Evolutionary conservation across 2,329 filamentous ascomycete genomes (phyloP), one percentile per base, ranked within the genome.

Genomic region (Colletotrichum coccodes): DNA sequence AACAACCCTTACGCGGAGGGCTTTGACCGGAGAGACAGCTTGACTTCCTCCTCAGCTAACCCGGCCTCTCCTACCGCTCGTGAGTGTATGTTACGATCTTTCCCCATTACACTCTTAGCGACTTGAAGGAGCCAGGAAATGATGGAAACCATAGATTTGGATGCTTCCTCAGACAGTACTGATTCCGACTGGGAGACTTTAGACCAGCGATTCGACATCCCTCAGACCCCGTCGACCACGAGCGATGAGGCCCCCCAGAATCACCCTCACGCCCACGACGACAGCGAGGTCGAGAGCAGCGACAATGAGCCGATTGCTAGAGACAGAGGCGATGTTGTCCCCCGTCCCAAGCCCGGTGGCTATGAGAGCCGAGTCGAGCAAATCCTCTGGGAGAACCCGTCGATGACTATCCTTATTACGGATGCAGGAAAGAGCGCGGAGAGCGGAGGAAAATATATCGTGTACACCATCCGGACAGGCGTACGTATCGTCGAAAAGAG

Each of bases 361-460:
- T 99, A 99, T 76, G 92, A 96, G 77, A 98, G 95, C 79, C 91
- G 96, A 60, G 95, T 99, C 73, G 95, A 99, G 82, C 96, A 99
- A 85, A 95, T 98, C 68, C 90, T 99, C 53, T 97, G 97, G 79
- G 96, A 99, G 82, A 94, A 97, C 72, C 95, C 94, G 0, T 92
- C 95, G 63, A 87, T 97, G 73, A 91, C 94, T 69, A 97, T 99
- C 72, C 80, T 97, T 69, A 99, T 99, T 74, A 95, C 93, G 1
- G 93, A 97, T 77, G 96, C 97, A 4, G 96, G 96, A 68, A 99
- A 99, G 88, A 98, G 95, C 80, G 83, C 91, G 71, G 95, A 98
- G 79, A 95, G 93, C 73, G 94, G 94, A 63, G 94, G 95, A 18
- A 92, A 94, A 82, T 98, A 94, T 77, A 99, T 99, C 75, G 95